Conservation (phyloP, 2,329 filamentous ascomycete species). For the Exophiala xenobiotica region DNA sequence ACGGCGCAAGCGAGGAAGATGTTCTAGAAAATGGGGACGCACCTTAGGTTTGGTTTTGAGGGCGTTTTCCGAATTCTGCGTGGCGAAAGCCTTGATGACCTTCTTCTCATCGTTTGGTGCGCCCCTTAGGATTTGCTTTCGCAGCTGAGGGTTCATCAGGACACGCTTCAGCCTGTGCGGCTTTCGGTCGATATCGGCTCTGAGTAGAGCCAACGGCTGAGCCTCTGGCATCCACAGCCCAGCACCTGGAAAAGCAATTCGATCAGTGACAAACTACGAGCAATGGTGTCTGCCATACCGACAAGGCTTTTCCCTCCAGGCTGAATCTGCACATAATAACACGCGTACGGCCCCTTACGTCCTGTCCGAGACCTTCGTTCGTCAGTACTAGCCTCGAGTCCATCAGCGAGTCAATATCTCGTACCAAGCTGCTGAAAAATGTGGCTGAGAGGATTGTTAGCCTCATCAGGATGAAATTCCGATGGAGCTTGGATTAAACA, state of each 20-base stretch:
- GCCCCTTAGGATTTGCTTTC: conserved; percentile 63
- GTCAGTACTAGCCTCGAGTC: neutral
- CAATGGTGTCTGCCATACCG: conserved; percentile 51
- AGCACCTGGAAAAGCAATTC: conserved; percentile 54
- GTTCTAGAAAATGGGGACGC: conserved; percentile 31
- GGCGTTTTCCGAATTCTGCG: conserved; percentile 68
- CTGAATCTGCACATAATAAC: conserved; percentile 83
- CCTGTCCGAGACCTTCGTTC: conserved; percentile 73
- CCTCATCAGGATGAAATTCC: conserved; percentile 30
- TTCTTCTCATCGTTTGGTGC: conserved; percentile 56
- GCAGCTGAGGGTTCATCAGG: conserved; percentile 61
- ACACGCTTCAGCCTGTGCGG: conserved; percentile 68
- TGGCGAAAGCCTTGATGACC: conserved; percentile 68
- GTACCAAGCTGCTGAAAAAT: conserved; percentile 80
- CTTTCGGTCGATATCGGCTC: conserved; percentile 72
- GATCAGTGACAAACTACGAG: conserved; percentile 4
- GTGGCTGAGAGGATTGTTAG: conserved; percentile 51
- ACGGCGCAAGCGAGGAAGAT: neutral
- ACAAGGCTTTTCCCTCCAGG: conserved; percentile 68
- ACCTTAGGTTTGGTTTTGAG: conserved; percentile 87
- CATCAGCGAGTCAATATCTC: conserved; percentile 26
- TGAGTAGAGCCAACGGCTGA: conserved; percentile 63
- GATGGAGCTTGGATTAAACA: conserved; percentile 28
- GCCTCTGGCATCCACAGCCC: conserved; percentile 79
- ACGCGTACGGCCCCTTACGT: conserved; percentile 81